These are phyloP conservation scores for Lepraria neglecta DNA, from an alignment of 495 filamentous ascomycete species.

Conservation along the genomic window DNA sequence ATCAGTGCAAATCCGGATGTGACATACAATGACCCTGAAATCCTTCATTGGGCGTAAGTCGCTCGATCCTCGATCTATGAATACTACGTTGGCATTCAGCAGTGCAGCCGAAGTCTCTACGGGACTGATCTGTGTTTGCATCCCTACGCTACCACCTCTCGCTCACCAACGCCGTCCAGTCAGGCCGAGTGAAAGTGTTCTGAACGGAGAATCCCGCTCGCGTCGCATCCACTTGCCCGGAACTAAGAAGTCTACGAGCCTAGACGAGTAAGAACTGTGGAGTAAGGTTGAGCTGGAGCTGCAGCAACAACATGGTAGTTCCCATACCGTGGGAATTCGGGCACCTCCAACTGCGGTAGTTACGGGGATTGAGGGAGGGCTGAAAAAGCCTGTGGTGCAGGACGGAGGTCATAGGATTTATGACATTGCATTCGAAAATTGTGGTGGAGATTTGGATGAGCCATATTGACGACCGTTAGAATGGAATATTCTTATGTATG, in stretches of 20 bases:
- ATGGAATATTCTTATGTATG: conserved; percentile 15
- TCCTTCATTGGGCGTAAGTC: conserved; percentile 19
- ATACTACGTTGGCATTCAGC: background rate
- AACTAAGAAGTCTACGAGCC: background rate
- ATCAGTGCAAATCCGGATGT: conserved; percentile 27
- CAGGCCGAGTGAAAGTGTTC: background rate
- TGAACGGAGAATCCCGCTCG: background rate
- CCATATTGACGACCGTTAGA: background rate
- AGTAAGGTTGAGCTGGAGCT: background rate
- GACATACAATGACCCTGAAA: conserved; percentile 29
- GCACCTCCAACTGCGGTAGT: background rate
- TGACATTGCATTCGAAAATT: background rate
- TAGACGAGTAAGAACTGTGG: conserved; percentile 4
- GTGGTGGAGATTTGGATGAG: background rate
- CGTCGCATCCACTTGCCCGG: background rate
- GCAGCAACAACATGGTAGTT: background rate
- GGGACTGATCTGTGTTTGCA: conserved; percentile 24
- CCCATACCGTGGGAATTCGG: background rate
- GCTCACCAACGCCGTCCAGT: background rate
- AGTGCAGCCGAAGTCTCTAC: conserved; percentile 24
- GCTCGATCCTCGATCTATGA: background rate
- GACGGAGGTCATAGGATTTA: background rate
- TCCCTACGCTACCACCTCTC: conserved; percentile 22
- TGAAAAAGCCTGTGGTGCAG: background rate
- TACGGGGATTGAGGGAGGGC: conserved; percentile 1